These are phyloP conservation scores for Termitomyces bulborhizus DNA, from an alignment of 768 basidiomycete species.

Conservation along the genomic window DNA sequence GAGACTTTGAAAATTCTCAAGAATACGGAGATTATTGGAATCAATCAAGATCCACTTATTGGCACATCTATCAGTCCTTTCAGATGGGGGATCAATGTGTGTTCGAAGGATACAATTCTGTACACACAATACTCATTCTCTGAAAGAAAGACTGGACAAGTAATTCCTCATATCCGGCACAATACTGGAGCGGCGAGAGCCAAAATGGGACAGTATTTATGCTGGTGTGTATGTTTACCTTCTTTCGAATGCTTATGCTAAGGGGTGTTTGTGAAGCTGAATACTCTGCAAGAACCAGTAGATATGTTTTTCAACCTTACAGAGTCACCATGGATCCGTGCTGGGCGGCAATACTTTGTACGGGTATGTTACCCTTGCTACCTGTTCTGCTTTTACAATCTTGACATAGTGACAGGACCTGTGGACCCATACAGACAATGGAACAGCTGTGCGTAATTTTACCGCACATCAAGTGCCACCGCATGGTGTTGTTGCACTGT, in stretches of 20 bases:
- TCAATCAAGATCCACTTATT: conserved; percentile 63
- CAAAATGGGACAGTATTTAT: conserved; percentile 60
- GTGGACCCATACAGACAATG: conserved; percentile 71
- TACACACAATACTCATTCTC: background rate
- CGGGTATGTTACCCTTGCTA: conserved; percentile 31
- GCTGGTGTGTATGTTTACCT: conserved; percentile 35
- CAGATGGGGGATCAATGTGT: conserved; percentile 61
- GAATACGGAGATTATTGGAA: conserved; percentile 60
- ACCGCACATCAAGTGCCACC: conserved; percentile 49
- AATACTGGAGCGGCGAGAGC: conserved; percentile 60
- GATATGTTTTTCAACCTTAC: conserved; percentile 55
- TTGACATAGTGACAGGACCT: conserved; percentile 44
- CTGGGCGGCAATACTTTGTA: conserved; percentile 54
- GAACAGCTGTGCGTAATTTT: conserved; percentile 57
- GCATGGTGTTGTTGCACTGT: conserved; percentile 66
- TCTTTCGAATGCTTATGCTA: background rate
- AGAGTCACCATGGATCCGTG: conserved; percentile 61
- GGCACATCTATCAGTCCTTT: conserved; percentile 62
- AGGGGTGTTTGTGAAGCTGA: conserved; percentile 31
- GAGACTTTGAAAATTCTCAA: conserved; percentile 51
- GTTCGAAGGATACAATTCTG: conserved; percentile 8
- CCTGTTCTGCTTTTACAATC: background rate
- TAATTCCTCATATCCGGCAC: conserved; percentile 46
- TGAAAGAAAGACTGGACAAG: conserved; percentile 23
- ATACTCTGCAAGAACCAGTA: conserved; percentile 46